phyloP scores from a whole-genome alignment of 768 basidiomycete species.

The Tylopilus felleus region DNA sequence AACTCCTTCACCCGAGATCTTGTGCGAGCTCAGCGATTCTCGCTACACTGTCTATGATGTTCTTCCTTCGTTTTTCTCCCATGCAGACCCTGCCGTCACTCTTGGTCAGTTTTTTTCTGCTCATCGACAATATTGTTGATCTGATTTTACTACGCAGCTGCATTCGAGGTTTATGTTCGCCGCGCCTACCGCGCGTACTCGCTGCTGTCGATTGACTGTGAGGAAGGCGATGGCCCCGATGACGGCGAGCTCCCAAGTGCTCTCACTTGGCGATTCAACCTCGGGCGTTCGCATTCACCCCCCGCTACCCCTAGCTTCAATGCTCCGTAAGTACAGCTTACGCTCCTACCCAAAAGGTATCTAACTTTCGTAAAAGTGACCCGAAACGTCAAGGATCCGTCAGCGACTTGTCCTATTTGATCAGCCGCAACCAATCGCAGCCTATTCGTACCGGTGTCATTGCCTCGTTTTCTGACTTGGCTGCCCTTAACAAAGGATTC shows the following conservation, averaged over 20 bases:
- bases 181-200: conserved; percentile 95
- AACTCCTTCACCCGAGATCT: conserved; percentile 78
- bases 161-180: conserved; percentile 93
- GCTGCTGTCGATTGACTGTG: conserved; percentile 88
- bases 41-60: conserved; percentile 97
- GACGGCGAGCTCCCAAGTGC: conserved; percentile 79
- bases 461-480: conserved; percentile 80
- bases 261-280: conserved; percentile 93
- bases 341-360: background rate
- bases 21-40: conserved; percentile 93
- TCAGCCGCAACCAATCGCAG: conserved; percentile 81
- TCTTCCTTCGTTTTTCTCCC: conserved; percentile 91
- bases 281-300: conserved; percentile 83
- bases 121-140: background rate
- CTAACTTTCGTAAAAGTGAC: conserved; percentile 41
- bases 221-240: conserved; percentile 83
- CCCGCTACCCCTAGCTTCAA: conserved; percentile 75
- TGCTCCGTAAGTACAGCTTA: conserved; percentile 23
- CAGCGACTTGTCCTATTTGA: conserved; percentile 92
- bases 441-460: conserved; percentile 90
- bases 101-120: conserved; percentile 57
- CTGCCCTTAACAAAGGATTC: conserved; percentile 69
- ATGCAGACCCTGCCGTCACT: conserved; percentile 77
- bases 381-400: conserved; percentile 85
- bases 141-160: conserved; percentile 49